Conservation (phyloP, 805 yeast species). For the Candida tallmaniae region DNA sequence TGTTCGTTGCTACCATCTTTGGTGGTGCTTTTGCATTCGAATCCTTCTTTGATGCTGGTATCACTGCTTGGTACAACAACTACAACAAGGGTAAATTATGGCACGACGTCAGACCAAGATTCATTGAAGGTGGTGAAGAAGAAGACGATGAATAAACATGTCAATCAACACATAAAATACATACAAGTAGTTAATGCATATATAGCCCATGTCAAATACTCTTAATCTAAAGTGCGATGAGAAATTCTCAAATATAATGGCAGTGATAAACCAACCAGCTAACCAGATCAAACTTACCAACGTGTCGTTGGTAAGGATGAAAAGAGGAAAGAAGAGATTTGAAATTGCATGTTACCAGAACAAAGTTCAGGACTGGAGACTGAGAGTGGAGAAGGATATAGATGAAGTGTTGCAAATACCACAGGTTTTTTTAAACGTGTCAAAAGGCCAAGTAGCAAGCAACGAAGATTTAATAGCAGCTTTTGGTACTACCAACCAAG, state of each 20-base stretch:
- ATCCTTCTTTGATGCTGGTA: conserved; percentile 62
- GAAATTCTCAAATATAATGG: conserved; percentile 20
- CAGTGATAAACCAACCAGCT: conserved; percentile 75
- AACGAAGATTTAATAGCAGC: conserved; percentile 71
- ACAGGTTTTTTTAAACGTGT: conserved; percentile 88
- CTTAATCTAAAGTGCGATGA: neutral
- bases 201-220: neutral
- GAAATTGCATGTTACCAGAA: conserved; percentile 97
- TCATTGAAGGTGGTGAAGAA: conserved; percentile 53
- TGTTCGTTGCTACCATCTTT: conserved; percentile 78
- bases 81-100: conserved; percentile 85
- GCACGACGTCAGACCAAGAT: conserved; percentile 66
- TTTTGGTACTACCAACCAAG: conserved; percentile 73
- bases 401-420: conserved; percentile 96
- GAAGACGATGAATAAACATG: conserved; percentile 38
- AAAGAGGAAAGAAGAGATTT: conserved; percentile 85
- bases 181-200: neutral
- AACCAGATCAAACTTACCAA: conserved; percentile 88
- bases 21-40: conserved; percentile 85
- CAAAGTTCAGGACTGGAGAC: conserved; percentile 93
- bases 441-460: conserved; percentile 91
- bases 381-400: conserved; percentile 82
- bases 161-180: neutral
- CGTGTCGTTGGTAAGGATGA: conserved; percentile 88
- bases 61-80: conserved; percentile 67